Evolutionary conservation across 2,329 filamentous ascomycete genomes (phyloP).

Genomic region (Nannizziopsis barbatae): DNA sequence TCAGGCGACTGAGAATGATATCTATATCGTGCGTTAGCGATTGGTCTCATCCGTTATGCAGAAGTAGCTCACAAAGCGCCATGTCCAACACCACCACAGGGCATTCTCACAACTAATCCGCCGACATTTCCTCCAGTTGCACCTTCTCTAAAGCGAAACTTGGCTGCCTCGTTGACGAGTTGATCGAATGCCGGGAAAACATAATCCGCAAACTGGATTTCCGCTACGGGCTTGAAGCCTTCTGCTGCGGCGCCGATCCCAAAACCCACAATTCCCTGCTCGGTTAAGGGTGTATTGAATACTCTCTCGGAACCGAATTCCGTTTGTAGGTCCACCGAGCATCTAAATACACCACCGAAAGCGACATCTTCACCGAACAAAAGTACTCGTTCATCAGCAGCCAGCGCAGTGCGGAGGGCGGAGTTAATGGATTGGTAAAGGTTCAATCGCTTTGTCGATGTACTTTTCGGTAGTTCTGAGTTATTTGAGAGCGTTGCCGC

Average conservation of each 20-base stretch:
- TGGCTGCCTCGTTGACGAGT: conserved; percentile 85
- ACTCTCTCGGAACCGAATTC: conserved; percentile 80
- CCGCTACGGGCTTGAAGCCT: conserved; percentile 83
- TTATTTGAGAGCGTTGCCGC: conserved; percentile 59
- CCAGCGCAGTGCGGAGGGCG: conserved; percentile 69
- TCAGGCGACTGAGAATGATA: conserved; percentile 89
- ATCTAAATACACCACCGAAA: conserved; percentile 92
- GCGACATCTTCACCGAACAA: conserved; percentile 95
- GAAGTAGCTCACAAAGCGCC: conserved; percentile 53
- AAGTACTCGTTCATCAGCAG: conserved; percentile 72
- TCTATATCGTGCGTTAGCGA: conserved; percentile 14
- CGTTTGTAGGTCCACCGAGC: conserved; percentile 78
- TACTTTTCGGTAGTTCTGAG: conserved; percentile 60
- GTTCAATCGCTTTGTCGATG: conserved; percentile 75
- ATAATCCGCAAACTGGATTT: conserved; percentile 94
- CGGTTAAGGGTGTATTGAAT: conserved; percentile 90
- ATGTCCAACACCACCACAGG: conserved; percentile 78
- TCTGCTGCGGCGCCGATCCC: conserved; percentile 81
- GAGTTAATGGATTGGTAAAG: conserved; percentile 90
- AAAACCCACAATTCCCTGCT: conserved; percentile 91
- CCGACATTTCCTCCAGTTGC: conserved; percentile 56
- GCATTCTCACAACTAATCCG: conserved; percentile 80
- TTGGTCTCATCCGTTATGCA: neutral
- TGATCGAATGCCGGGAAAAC: conserved; percentile 89
- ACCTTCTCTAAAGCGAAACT: conserved; percentile 67